A percentile compares a stretch with the other conserved stretches of the same genome.
These are phyloP conservation scores for Hippophae tibetana DNA, from an alignment of 306 rosid species.

Conservation along the genomic window DNA sequence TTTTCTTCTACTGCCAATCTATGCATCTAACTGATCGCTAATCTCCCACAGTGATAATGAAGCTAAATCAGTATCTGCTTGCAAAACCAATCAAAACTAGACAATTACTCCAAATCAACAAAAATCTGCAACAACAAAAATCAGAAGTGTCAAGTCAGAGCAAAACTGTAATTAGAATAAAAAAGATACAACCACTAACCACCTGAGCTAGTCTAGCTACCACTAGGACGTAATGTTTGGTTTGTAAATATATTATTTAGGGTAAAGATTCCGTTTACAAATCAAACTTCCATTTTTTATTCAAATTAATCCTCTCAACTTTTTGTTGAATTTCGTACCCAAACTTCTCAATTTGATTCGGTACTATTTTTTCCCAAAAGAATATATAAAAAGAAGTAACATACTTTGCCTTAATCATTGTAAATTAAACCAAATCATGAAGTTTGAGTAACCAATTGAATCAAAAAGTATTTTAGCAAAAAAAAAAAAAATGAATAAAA, in stretches of 20 bases:
- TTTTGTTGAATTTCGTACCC: not conserved
- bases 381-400: no score
- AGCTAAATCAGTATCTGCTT: not conserved
- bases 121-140: slow-evolving; percentile 57
- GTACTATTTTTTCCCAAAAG: no score
- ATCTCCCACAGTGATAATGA: not conserved
- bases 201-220: not conserved
- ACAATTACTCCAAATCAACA: slow-evolving; percentile 45
- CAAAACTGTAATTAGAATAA: not conserved
- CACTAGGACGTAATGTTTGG: not conserved
- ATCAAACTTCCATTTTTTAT: not conserved
- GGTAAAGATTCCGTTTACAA: not conserved
- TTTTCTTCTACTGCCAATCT: no score
- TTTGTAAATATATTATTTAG: not conserved
- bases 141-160: slow-evolving; percentile 5
- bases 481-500: no score
- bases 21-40: not conserved
- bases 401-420: no score
- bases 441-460: no score
- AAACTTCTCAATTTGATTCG: no score
- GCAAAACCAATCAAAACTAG: not conserved
- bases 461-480: no score
- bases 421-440: no score
- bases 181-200: not conserved
- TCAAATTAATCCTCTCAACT: not conserved